Percentiles rank a stretch among this genome's conserved stretches.
These are phyloP conservation scores for Pholiota molesta DNA, from an alignment of 768 basidiomycete species.

Conservation along the genomic window DNA sequence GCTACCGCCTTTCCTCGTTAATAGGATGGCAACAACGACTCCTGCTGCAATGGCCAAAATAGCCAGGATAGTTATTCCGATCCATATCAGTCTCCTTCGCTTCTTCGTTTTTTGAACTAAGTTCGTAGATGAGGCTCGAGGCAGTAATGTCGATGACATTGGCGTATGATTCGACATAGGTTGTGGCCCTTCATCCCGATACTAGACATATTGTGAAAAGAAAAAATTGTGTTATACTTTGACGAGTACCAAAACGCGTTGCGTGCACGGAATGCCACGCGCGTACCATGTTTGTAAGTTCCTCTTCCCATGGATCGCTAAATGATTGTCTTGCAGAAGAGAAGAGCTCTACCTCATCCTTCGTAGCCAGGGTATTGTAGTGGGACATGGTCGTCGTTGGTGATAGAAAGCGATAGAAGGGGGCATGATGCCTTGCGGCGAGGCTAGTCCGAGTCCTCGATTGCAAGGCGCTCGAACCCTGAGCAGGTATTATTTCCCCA, in stretches of 20 bases:
- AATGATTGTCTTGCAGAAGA: conserved; percentile 9
- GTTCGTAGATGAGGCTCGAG: not conserved
- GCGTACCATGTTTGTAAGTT: conserved; percentile 26
- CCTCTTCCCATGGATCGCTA: conserved; percentile 22
- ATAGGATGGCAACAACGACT: conserved; percentile 39
- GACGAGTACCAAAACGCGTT: conserved; percentile 5
- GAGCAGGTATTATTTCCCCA: not conserved
- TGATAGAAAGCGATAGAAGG: conserved; percentile 4
- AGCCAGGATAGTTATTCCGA: conserved; percentile 17
- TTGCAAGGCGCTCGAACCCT: not conserved
- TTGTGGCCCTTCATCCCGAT: conserved; percentile 13
- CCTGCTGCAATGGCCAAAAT: conserved; percentile 36
- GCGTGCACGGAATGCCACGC: not conserved
- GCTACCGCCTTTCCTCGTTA: conserved; percentile 24
- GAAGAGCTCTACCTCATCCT: conserved; percentile 17
- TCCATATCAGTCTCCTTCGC: conserved; percentile 24
- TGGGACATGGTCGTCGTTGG: conserved; percentile 20
- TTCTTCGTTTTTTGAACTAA: conserved; percentile 15
- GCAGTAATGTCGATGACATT: not conserved
- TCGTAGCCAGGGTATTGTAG: conserved; percentile 20
- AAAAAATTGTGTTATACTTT: not conserved
- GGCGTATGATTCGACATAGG: not conserved
- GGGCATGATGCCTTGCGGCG: not conserved
- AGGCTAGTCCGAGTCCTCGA: not conserved
- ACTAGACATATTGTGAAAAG: conserved; percentile 3